Base-by-base conservation (phyloP, 2,329 filamentous ascomycete genomes). In the Bipolaris zeicola region DNA sequence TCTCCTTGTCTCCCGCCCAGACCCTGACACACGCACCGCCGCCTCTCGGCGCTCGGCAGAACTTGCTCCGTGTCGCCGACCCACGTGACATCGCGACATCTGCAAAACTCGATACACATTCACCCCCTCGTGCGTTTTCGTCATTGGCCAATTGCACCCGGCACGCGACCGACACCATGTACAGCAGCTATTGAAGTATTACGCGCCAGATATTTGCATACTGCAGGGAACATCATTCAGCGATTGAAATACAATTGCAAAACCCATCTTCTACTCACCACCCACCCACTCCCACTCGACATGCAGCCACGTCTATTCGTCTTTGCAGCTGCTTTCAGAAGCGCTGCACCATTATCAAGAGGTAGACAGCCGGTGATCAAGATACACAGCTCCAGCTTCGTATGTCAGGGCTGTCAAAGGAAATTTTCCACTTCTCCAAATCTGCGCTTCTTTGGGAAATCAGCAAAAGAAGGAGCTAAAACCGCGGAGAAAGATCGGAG, bases 391-490 rank as follows among this genome's bases (percentile, higher is more conserved):
- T 45, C 63, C 16, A 63, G 58, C 5, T 70, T 64, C 47, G 57
- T 71, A 8, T 72, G 69, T 43, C 57, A 63, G 42, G 65, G 43
- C 41, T 74, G 71, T 47, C 67, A 66, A 20, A 60, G 61, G 55
- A 70, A 72, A 62, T 73, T 74, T 65, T 71, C 71, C 3, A 64
- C 70, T 1, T 66, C 70, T 13, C 61, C 66, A 6, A 54, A 61
- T 3, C 53, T 69, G 4, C 69, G 67, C 26, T 58, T 57, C 37
- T 56, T 64, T 31, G 53, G 60, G 10, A 49, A 61, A 26, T 55
- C 58, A 26, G 48, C 61, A 1, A 64, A 64, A 50, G 61, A 62
- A 37, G 59, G 58, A n/a, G 52, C 58, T 22, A 66, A 68, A 44
- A 58, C 65, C 22, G 49, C 48, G 2, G 61, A 65, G 16, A 68